These are phyloP conservation scores for Aureoboletus auriporus DNA, from an alignment of 768 basidiomycete species.

Conservation along the genomic window DNA sequence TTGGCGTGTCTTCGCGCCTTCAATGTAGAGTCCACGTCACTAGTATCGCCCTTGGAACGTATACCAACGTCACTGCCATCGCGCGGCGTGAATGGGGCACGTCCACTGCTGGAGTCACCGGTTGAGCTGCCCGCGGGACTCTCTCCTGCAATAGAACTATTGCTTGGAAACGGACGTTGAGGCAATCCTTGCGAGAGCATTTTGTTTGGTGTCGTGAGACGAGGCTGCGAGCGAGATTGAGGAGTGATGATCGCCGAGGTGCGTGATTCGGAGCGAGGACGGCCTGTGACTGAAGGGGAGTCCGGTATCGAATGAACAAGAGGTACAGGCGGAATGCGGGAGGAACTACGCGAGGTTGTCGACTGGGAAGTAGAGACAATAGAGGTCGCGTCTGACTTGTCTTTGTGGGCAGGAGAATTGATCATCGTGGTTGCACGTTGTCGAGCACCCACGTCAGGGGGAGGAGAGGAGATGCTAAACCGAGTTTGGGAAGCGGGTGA, in stretches of 20 bases:
- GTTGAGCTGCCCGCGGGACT: constrained; percentile 79
- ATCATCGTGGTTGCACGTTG: constrained; percentile 7
- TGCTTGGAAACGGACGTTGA: constrained; percentile 54
- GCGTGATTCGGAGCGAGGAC: constrained; percentile 8
- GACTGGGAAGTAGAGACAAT: constrained; percentile 20
- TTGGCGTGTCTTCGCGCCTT: constrained; percentile 39
- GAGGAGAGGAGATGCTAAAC: constrained; percentile 3
- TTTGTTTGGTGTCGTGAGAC: constrained; percentile 11
- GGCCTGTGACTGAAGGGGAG: constrained; percentile 27
- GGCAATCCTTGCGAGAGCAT: constrained; percentile 31
- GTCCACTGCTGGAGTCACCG: constrained; percentile 78
- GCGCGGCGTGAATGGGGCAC: constrained; percentile 69
- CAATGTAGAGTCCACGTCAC: constrained; percentile 25
- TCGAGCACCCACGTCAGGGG: constrained; percentile 11
- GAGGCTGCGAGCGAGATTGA: constrained; percentile 12
- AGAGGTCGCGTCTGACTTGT: constrained; percentile 28
- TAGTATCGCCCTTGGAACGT: constrained; percentile 17
- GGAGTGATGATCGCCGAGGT: constrained; percentile 5
- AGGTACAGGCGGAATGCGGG: constrained; percentile 27
- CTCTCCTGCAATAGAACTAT: constrained; percentile 39
- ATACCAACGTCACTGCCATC: constrained; percentile 65
- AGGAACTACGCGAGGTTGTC: constrained; percentile 18
- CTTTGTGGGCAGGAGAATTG: constrained; percentile 11
- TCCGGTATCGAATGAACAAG: constrained; percentile 31
- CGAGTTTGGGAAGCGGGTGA: constrained; percentile 9